phyloP scores from a whole-genome alignment of 257 asterid genomes.

The Dorcoceras hygrometricum region DNA sequence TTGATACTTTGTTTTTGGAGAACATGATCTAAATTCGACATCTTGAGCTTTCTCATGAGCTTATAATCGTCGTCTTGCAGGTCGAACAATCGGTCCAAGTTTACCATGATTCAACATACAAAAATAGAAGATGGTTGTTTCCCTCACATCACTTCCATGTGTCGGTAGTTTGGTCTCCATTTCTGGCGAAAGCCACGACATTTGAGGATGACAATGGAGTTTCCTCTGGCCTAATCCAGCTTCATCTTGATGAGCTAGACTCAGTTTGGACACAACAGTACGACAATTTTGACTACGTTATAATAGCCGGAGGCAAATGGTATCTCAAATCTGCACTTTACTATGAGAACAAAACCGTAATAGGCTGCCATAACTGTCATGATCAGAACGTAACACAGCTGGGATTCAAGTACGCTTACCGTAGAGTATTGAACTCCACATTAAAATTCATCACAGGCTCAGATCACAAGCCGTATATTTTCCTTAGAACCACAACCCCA shows the following conservation, averaged over 20 bases:
- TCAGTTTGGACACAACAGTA: conserved; percentile 53
- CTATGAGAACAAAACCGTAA: conserved; percentile 46
- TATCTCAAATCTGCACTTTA: conserved; percentile 61
- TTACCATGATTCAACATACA: conserved; percentile 66
- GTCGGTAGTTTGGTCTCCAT: conserved; percentile 73
- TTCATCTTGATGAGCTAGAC: conserved; percentile 64
- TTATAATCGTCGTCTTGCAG: conserved; percentile 29
- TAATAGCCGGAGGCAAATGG: conserved; percentile 77
- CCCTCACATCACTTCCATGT: conserved; percentile 56
- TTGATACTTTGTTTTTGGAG: background rate
- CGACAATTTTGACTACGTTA: conserved; percentile 42
- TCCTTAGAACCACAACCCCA: conserved; percentile 60
- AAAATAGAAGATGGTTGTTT: conserved; percentile 63
- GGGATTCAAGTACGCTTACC: conserved; percentile 53
- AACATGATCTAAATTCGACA: background rate
- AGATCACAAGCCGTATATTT: conserved; percentile 32
- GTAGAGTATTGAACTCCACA: conserved; percentile 50
- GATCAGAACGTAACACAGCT: conserved; percentile 53
- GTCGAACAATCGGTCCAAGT: conserved; percentile 57
- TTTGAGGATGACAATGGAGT: conserved; percentile 70
- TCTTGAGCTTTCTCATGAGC: background rate
- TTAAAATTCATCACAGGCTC: conserved; percentile 37
- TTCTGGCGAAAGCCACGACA: conserved; percentile 48
- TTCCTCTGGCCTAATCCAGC: conserved; percentile 51
- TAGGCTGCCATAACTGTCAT: conserved; percentile 73